Percentiles rank a stretch among this genome's conserved stretches.
phyloP scores from a whole-genome alignment of 2,329 filamentous ascomycete genomes.

The Diaporthe citri region DNA sequence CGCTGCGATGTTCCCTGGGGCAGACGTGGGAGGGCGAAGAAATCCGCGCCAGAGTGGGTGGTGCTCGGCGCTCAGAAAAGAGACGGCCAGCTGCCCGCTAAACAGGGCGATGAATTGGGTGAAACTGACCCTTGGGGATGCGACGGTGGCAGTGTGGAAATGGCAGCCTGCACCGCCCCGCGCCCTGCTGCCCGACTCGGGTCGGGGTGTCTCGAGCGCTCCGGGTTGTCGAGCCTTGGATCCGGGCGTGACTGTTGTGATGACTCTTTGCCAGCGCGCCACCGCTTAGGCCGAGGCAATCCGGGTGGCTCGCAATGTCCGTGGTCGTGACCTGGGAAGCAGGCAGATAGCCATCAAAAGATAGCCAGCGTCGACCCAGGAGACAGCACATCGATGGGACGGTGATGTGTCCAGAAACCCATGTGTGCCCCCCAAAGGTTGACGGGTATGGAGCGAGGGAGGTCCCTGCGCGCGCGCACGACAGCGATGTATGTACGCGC shows the following conservation, averaged over 20 bases:
- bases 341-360: neutral
- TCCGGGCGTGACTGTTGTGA: slow-evolving; percentile 3
- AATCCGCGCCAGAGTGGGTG: neutral
- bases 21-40: neutral
- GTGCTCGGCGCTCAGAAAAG: slow-evolving; percentile 1
- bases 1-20: slow-evolving; percentile 1
- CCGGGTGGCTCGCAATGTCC: neutral
- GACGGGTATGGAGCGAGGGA: slow-evolving; percentile 1
- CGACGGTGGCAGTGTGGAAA: slow-evolving; percentile 24
- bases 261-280: neutral
- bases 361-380: neutral
- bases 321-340: neutral
- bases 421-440: neutral
- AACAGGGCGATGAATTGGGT: slow-evolving; percentile 13
- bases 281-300: slow-evolving; percentile 1
- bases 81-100: slow-evolving; percentile 16
- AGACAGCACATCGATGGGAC: slow-evolving; percentile 16
- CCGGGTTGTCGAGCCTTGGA: slow-evolving; percentile 19
- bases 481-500: neutral
- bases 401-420: neutral
- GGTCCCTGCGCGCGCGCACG: slow-evolving; percentile 7
- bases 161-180: slow-evolving; percentile 14
- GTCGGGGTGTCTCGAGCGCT: slow-evolving; percentile 20
- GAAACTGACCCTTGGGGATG: slow-evolving; percentile 25
- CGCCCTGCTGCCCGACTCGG: slow-evolving; percentile 2